Base-by-base conservation (phyloP, 768 basidiomycete species). In the Tremella fuciformis region DNA sequence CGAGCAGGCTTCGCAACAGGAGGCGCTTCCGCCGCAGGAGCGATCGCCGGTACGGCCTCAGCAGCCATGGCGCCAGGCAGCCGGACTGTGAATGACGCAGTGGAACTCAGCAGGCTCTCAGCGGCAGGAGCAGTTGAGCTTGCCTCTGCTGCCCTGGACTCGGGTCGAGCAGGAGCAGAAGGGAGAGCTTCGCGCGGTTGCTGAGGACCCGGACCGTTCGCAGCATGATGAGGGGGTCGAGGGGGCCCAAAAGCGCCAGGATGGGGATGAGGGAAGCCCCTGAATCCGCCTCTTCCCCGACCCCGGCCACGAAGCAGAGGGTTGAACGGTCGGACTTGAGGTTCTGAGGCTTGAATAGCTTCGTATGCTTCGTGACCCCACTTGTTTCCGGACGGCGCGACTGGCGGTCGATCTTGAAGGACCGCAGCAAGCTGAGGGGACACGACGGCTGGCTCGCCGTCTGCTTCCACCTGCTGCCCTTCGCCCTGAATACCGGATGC, bases 321-420 rank as follows among this genome's bases (percentile, higher is more conserved):
- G 9, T 59, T 40, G 25, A 57, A 44, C 15, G 38, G 55, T 21
- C 47, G 9, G 13, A 37, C 37, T 21, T 58, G 34, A 34, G 18
- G 2, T 26, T 59, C 58, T 26, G 37, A 21, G 2, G 53, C 53
- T 13, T 44, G 47, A 6, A 65, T 59, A 25, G 59, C 58, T 44
- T 73, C 71, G 46, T 59, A 73, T 1, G 47, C 71, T 26, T 73
- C 69, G 49, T 73, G 71, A 19, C 71, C 71, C 71, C 69, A 73
- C 25, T 67, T 60, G 15, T 37, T 38, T 34, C 40, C 56, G 16
- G n/a, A 13, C 56, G 21, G 51, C n/a, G 21, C 9, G 19, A 34
- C 42, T 7, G 52, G 52, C 41, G 18, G 29, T 44, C 19, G 50
- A 18, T 13, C 46, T 22, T 13, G 54, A 37, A 18, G 51, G 37